These are phyloP conservation scores for Ricinus communis DNA, from an alignment of 345 rosid genomes.

Conservation along the genomic window DNA sequence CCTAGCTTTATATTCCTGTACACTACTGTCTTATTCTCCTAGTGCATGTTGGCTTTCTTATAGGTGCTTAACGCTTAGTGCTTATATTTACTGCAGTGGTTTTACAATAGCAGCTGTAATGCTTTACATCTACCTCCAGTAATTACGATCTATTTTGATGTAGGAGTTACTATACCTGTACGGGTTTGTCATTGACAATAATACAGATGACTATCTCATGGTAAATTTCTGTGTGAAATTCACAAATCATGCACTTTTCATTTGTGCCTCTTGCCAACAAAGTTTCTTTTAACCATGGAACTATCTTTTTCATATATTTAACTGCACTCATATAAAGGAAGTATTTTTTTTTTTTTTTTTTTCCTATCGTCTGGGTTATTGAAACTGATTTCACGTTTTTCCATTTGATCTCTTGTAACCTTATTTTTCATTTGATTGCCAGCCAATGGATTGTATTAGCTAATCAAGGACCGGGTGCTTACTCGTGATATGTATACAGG, in stretches of 20 bases:
- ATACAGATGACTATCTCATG: conserved; percentile 94
- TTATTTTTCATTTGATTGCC: neutral
- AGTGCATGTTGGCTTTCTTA: neutral
- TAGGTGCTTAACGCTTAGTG: neutral
- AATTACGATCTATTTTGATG: conserved; percentile 16
- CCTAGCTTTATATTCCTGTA: too few relatives aligned
- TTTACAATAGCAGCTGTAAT: conserved; percentile 1
- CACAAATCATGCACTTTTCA: conserved; percentile 7
- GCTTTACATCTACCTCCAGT: neutral
- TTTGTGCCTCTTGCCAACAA: neutral
- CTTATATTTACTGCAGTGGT: neutral
- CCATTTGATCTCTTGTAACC: neutral
- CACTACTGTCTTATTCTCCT: too few relatives aligned
- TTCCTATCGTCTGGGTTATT: neutral
- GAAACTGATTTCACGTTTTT: neutral
- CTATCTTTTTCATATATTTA: neutral
- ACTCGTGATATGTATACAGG: conserved; percentile 38
- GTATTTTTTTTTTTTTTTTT: too few relatives aligned
- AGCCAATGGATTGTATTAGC: neutral
- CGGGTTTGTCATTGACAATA: conserved; percentile 80
- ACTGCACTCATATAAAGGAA: neutral
- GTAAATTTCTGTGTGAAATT: conserved; percentile 36
- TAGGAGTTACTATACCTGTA: conserved; percentile 94
- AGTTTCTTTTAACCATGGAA: neutral
- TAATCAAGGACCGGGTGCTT: neutral